phyloP scores from a whole-genome alignment of 73 alveolate genomes.

The Paramecium bursaria region DNA sequence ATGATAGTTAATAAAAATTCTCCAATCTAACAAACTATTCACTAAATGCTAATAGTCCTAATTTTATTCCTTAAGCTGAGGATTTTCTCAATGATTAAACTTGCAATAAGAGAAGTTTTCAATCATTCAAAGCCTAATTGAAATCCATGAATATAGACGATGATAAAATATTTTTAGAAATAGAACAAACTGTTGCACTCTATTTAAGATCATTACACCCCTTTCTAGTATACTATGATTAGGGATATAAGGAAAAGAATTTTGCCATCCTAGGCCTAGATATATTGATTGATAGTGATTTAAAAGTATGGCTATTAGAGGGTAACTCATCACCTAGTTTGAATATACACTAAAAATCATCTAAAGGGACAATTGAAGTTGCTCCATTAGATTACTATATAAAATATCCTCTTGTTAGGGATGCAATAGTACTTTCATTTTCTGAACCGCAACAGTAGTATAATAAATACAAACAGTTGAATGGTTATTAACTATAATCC shows the following conservation, averaged over 20 bases:
- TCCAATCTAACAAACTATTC: slow-evolving; percentile 78
- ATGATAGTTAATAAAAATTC: slow-evolving; percentile 73
- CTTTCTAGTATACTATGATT: slow-evolving; percentile 4
- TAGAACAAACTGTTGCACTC: slow-evolving; percentile 14
- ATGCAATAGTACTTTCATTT: slow-evolving; percentile 67
- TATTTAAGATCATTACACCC: slow-evolving; percentile 26
- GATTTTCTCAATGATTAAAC: slow-evolving; percentile 7
- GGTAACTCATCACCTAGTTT: slow-evolving; percentile 93
- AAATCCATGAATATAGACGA: not conserved
- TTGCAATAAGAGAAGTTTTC: not conserved
- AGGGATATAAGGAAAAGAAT: not conserved
- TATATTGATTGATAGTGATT: slow-evolving; percentile 79
- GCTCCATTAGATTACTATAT: slow-evolving; percentile 79
- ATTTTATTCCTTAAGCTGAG: slow-evolving; percentile 37
- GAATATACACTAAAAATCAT: slow-evolving; percentile 66
- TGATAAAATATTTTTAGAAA: not conserved
- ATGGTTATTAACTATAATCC: slow-evolving; percentile 1
- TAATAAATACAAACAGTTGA: slow-evolving; percentile 7
- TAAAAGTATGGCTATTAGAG: slow-evolving; percentile 92
- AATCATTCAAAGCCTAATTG: not conserved
- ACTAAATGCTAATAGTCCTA: slow-evolving; percentile 71
- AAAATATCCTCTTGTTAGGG: slow-evolving; percentile 73
- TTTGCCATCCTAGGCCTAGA: slow-evolving; percentile 88
- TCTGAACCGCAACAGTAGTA: not conserved
- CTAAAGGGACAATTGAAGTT: slow-evolving; percentile 66